A percentile compares a stretch with the other conserved stretches of the same genome.
Evolutionary conservation across 371 early-diverging fungal genomes (phyloP).

Genomic region (Basidiobolus meristosporus): DNA sequence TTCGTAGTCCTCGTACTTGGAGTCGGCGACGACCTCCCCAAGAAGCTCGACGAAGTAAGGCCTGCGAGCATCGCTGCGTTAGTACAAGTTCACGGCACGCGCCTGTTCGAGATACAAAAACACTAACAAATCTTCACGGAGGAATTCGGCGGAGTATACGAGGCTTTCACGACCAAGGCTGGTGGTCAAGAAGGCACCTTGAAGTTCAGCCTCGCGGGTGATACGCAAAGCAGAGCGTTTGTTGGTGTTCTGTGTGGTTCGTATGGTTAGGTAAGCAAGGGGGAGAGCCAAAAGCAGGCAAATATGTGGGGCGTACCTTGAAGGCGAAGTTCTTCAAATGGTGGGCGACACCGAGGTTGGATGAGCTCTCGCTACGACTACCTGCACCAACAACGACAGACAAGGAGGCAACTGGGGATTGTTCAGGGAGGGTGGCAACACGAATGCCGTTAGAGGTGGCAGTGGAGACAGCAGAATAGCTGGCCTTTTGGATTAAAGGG

Average conservation of each 20-base stretch:
- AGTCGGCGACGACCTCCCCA: slow-evolving; percentile 51
- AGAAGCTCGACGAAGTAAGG: slow-evolving; percentile 77
- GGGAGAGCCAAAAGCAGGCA: background rate
- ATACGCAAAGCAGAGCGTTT: slow-evolving; percentile 75
- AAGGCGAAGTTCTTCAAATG: slow-evolving; percentile 80
- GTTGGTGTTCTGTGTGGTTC: slow-evolving; percentile 34
- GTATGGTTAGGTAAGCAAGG: background rate
- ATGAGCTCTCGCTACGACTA: slow-evolving; percentile 54
- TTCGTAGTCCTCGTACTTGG: slow-evolving; percentile 74
- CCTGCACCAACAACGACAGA: slow-evolving; percentile 83
- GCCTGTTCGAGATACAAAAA: background rate
- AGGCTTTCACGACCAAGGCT: slow-evolving; percentile 67
- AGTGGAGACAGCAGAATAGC: too few species aligned
- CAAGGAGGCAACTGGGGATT: slow-evolving; percentile 54
- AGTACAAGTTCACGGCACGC: background rate
- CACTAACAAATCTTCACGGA: slow-evolving; percentile 77
- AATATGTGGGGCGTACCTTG: slow-evolving; percentile 38
- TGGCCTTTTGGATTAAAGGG: too few species aligned
- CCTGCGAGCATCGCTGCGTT: slow-evolving; percentile 16
- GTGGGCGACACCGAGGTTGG: slow-evolving; percentile 68
- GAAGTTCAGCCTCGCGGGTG: slow-evolving; percentile 81
- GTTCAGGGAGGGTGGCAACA: slow-evolving; percentile 16
- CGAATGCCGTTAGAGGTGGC: slow-evolving; percentile 1
- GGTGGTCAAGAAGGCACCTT: slow-evolving; percentile 72
- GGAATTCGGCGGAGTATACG: slow-evolving; percentile 71